These are phyloP conservation scores for Westerdykella ornata DNA, from an alignment of 2,329 filamentous ascomycete species.

Conservation along the genomic window DNA sequence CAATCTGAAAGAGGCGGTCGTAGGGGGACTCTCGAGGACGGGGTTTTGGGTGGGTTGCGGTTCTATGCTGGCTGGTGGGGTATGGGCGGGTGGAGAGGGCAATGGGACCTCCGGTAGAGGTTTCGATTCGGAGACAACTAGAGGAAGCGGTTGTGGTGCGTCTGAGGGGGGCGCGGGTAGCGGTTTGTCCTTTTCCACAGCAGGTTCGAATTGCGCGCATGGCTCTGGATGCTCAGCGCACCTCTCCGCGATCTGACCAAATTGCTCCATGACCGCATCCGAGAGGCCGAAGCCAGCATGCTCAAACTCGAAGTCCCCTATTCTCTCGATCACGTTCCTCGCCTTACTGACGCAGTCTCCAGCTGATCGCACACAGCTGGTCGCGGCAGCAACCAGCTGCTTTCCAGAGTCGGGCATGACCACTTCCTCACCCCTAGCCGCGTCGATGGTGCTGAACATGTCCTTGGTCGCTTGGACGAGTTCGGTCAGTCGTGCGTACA, in stretches of 20 bases:
- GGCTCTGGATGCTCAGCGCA: slow-evolving; percentile 10
- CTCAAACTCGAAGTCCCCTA: slow-evolving; percentile 83
- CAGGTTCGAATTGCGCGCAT: slow-evolving; percentile 11
- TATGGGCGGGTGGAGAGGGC: slow-evolving; percentile 31
- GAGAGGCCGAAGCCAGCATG: slow-evolving; percentile 43
- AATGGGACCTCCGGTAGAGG: slow-evolving; percentile 59
- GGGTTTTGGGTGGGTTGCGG: slow-evolving; percentile 17
- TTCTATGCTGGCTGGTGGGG: slow-evolving; percentile 12
- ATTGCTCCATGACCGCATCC: slow-evolving; percentile 31
- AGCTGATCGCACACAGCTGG: slow-evolving; percentile 79
- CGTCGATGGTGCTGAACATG: slow-evolving; percentile 62
- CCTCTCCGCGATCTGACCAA: slow-evolving; percentile 11
- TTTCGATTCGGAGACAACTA: slow-evolving; percentile 53
- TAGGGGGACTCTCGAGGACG: slow-evolving; percentile 27
- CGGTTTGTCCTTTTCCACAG: slow-evolving; percentile 32
- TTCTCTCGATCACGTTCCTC: slow-evolving; percentile 75
- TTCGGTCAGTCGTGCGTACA: slow-evolving; percentile 74
- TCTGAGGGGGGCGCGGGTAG: slow-evolving; percentile 34
- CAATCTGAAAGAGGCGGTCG: slow-evolving; percentile 39
- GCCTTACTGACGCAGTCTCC: slow-evolving; percentile 88
- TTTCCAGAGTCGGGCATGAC: slow-evolving; percentile 75
- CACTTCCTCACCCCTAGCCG: slow-evolving; percentile 65
- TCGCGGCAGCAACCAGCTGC: slow-evolving; percentile 69
- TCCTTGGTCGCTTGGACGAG: slow-evolving; percentile 76
- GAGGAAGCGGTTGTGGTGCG: slow-evolving; percentile 36